Conservation (phyloP, 1,139 yeast species). For the Debaryomycetaceae sp. region DNA sequence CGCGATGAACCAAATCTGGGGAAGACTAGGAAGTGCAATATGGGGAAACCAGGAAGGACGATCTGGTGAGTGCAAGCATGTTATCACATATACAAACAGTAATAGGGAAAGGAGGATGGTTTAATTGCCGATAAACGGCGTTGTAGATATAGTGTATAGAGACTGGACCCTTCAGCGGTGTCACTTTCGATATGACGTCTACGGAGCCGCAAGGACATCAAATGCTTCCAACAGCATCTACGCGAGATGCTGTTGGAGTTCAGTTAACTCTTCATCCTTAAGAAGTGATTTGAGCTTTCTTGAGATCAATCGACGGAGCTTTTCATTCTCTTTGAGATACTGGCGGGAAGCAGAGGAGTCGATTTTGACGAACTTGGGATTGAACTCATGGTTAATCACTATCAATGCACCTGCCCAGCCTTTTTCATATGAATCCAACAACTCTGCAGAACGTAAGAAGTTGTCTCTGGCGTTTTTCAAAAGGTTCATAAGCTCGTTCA, state of each 20-base stretch:
- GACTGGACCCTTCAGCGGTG: too few species aligned
- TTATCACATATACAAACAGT: too few species aligned
- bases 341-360: constrained; percentile 12
- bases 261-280: constrained; percentile 2
- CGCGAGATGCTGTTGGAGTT: neutral
- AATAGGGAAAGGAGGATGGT: too few species aligned
- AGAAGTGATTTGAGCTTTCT: constrained; percentile 19
- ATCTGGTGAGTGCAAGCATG: too few species aligned
- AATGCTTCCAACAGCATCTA: too few species aligned
- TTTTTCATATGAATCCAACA: constrained; percentile 63
- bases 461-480: constrained; percentile 46
- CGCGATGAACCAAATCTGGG: too few species aligned
- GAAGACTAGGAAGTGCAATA: too few species aligned
- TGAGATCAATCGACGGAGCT: constrained; percentile 17
- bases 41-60: too few species aligned
- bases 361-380: constrained; percentile 18
- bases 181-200: too few species aligned
- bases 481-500: constrained; percentile 19
- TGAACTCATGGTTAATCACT: constrained; percentile 23
- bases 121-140: too few species aligned
- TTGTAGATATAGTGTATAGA: too few species aligned
- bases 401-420: constrained; percentile 75
- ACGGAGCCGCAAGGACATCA: too few species aligned
- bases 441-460: constrained; percentile 69
- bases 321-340: constrained; percentile 20